These are phyloP conservation scores for Hygrophorus pudorinus DNA, from an alignment of 768 basidiomycete species.

Conservation along the genomic window DNA sequence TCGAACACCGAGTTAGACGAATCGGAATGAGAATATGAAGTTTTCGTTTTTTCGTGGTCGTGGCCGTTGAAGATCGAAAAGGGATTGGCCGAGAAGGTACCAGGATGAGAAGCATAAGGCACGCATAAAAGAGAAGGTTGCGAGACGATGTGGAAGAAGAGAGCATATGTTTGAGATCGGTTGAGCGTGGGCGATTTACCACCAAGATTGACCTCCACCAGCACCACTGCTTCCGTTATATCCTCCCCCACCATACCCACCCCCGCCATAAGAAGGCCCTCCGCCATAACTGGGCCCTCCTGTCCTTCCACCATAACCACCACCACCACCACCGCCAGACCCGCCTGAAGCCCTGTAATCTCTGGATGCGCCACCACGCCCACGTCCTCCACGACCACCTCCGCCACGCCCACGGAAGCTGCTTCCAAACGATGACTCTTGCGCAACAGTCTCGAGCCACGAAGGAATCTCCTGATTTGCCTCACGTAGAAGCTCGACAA, in stretches of 20 bases:
- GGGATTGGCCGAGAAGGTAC: background rate
- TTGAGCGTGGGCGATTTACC: slow-evolving; percentile 20
- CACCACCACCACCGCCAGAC: slow-evolving; percentile 14
- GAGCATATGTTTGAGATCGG: background rate
- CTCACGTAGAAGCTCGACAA: slow-evolving; percentile 89
- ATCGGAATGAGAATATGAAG: no score
- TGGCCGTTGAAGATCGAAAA: background rate
- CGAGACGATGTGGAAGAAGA: background rate
- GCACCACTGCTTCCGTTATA: slow-evolving; percentile 19
- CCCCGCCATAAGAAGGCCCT: slow-evolving; percentile 18
- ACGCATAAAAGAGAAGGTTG: background rate
- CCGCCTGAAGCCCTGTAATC: slow-evolving; percentile 32
- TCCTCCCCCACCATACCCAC: slow-evolving; percentile 18
- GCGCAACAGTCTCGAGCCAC: slow-evolving; percentile 84
- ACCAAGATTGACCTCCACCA: slow-evolving; percentile 27
- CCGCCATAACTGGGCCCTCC: slow-evolving; percentile 22
- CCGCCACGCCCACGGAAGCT: slow-evolving; percentile 43
- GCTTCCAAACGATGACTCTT: slow-evolving; percentile 68
- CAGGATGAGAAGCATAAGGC: background rate
- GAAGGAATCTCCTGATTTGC: slow-evolving; percentile 90
- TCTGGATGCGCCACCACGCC: slow-evolving; percentile 40
- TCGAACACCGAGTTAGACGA: background rate
- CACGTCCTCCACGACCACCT: slow-evolving; percentile 45
- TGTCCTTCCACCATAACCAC: slow-evolving; percentile 15
- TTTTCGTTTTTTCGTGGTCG: background rate